These are phyloP conservation scores for Strigomonas culicis DNA, from an alignment of 208 protist genomes.

Conservation along the genomic window DNA sequence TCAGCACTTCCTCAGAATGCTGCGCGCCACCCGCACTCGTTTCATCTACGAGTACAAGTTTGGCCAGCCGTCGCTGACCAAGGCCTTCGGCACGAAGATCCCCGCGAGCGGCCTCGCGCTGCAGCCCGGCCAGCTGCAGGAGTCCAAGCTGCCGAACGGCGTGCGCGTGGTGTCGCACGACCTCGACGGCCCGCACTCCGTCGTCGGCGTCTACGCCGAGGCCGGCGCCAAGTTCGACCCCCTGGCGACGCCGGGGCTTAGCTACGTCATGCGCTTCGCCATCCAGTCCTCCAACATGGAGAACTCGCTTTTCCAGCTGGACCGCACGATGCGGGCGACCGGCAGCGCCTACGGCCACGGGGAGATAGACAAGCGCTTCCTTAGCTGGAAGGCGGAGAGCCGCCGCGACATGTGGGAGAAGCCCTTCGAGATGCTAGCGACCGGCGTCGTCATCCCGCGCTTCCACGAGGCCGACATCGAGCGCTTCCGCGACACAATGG, in stretches of 20 bases:
- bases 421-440: constrained; percentile 70
- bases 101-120: constrained; percentile 20
- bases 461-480: constrained; percentile 81
- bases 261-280: constrained; percentile 84
- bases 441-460: constrained; percentile 69
- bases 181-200: constrained; percentile 53
- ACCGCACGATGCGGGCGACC: constrained; percentile 74
- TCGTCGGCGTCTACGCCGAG: constrained; percentile 71
- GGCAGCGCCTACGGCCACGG: constrained; percentile 74
- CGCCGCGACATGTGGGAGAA: constrained; percentile 78
- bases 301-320: constrained; percentile 80
- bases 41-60: constrained; percentile 78
- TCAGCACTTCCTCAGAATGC: constrained; percentile 24
- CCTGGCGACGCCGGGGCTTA: constrained; percentile 60
- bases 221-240: constrained; percentile 84
- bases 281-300: constrained; percentile 87
- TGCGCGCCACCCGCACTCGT: constrained; percentile 44
- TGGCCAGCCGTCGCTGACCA: constrained; percentile 66
- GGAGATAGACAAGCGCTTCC: constrained; percentile 71
- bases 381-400: constrained; percentile 72
- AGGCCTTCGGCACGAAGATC: constrained; percentile 51
- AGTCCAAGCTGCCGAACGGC: constrained; percentile 64
- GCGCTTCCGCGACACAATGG: constrained; percentile 86
- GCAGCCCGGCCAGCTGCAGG: constrained; percentile 30
- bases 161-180: constrained; percentile 78